phyloP scores from a whole-genome alignment of 805 yeast species.

The Zygosaccharomyces rouxii region DNA sequence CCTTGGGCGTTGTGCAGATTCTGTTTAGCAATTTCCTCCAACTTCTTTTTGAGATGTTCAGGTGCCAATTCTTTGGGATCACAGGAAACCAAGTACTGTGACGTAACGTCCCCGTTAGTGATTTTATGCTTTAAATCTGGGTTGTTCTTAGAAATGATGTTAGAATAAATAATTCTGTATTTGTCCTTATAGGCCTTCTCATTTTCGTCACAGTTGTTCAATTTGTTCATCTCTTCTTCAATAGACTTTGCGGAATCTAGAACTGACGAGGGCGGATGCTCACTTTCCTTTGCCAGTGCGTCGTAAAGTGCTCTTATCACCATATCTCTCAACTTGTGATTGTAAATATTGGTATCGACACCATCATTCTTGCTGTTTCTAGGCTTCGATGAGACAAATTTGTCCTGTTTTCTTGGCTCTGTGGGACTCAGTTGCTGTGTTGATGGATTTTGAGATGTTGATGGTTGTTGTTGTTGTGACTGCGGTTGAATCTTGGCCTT shows the following conservation, averaged over 20 bases:
- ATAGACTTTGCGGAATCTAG: conserved; percentile 62
- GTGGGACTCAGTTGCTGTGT: conserved; percentile 1
- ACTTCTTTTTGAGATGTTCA: conserved; percentile 76
- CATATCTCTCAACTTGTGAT: conserved; percentile 75
- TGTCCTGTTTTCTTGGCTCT: conserved; percentile 31
- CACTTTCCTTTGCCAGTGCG: conserved; percentile 79
- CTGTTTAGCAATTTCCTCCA: conserved; percentile 79
- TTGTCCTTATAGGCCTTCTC: conserved; percentile 65
- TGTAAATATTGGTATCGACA: conserved; percentile 61
- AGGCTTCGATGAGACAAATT: conserved; percentile 50
- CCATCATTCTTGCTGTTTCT: conserved; percentile 82
- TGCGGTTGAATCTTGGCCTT: conserved; percentile 24
- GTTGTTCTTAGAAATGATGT: conserved; percentile 82
- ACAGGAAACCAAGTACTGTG: conserved; percentile 70
- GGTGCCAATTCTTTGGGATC: conserved; percentile 95
- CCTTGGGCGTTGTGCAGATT: conserved; percentile 96
- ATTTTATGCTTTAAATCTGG: conserved; percentile 75
- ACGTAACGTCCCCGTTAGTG: conserved; percentile 58
- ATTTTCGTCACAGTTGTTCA: conserved; percentile 52
- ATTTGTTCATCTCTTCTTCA: conserved; percentile 64
- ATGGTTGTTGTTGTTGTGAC: conserved; percentile 7
- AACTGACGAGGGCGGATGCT: conserved; percentile 55
- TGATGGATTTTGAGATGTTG: conserved; percentile 4
- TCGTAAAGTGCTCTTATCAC: conserved; percentile 82
- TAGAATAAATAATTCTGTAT: conserved; percentile 81